phyloP scores from a whole-genome alignment of 306 rosid species.

The Cicer bijugum region DNA sequence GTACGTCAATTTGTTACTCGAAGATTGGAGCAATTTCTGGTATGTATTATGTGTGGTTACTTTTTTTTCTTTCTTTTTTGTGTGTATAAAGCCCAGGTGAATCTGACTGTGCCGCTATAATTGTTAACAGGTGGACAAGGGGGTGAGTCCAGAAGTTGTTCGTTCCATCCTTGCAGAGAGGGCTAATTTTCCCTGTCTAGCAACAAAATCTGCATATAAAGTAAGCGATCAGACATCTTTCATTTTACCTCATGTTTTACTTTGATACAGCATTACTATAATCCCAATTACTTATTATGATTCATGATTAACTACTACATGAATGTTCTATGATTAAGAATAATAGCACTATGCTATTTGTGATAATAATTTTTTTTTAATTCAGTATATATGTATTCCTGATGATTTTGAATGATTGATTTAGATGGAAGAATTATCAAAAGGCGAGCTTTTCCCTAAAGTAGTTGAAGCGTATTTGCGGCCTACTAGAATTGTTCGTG shows the following conservation, averaged over 20 bases:
- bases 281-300: background rate
- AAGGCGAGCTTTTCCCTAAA: conserved; percentile 67
- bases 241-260: conserved; percentile 30
- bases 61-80: background rate
- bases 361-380: background rate
- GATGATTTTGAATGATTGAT: conserved; percentile 41
- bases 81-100: conserved; percentile 21
- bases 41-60: conserved; percentile 43
- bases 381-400: conserved; percentile 12
- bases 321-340: background rate
- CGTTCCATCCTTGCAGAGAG: conserved; percentile 81
- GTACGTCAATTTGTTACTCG: conserved; percentile 81
- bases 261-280: conserved; percentile 20
- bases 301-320: background rate
- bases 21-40: conserved; percentile 94
- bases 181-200: conserved; percentile 76
- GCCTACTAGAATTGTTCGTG: conserved; percentile 93
- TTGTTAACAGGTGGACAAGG: conserved; percentile 80
- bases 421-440: conserved; percentile 86
- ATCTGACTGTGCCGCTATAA: conserved; percentile 2
- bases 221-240: conserved; percentile 48
- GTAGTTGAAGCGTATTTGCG: conserved; percentile 93
- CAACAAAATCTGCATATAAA: conserved; percentile 78
- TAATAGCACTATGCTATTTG: conserved; percentile 5
- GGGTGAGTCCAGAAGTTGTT: conserved; percentile 74